A percentile compares a stretch with the other conserved stretches of the same genome.
These are phyloP conservation scores for Hygrophoropsis aurantiaca DNA, from an alignment of 768 basidiomycete genomes.

Conservation along the genomic window DNA sequence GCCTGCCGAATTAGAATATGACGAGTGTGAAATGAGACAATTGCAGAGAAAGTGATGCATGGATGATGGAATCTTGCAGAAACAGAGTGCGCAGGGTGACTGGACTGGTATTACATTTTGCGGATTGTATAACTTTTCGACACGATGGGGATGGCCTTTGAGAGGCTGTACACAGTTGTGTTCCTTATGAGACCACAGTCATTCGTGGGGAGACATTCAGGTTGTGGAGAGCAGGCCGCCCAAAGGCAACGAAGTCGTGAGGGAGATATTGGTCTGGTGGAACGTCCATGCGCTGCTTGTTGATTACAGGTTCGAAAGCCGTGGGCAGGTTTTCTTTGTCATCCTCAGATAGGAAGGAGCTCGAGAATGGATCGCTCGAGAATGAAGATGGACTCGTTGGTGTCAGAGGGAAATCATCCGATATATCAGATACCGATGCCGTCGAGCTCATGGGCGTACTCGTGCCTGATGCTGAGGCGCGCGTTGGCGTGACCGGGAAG, in stretches of 20 bases:
- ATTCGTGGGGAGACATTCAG: slow-evolving; percentile 63
- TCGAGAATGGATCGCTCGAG: slow-evolving; percentile 47
- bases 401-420: slow-evolving; percentile 83
- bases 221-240: slow-evolving; percentile 76
- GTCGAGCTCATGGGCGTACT: slow-evolving; percentile 77
- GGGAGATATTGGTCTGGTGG: slow-evolving; percentile 77
- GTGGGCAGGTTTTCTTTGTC: slow-evolving; percentile 82
- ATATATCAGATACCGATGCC: slow-evolving; percentile 70
- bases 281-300: slow-evolving; percentile 66
- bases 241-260: slow-evolving; percentile 78
- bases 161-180: slow-evolving; percentile 20
- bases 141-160: slow-evolving; percentile 35
- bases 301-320: slow-evolving; percentile 70
- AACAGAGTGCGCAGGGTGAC: slow-evolving; percentile 62
- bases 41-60: slow-evolving; percentile 67
- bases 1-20: slow-evolving; percentile 48
- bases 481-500: slow-evolving; percentile 64
- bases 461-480: slow-evolving; percentile 45
- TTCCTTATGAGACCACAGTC: slow-evolving; percentile 56
- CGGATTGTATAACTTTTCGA: slow-evolving; percentile 53
- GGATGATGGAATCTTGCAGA: slow-evolving; percentile 63
- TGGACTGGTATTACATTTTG: slow-evolving; percentile 77
- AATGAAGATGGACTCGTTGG: slow-evolving; percentile 66
- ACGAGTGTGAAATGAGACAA: slow-evolving; percentile 39
- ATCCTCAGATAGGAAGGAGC: slow-evolving; percentile 60